A percentile compares a stretch with the other conserved stretches of the same genome.
These are phyloP conservation scores for Urochloa ruziziensis DNA, from an alignment of 176 grass and related monocot genomes.

Conservation along the genomic window DNA sequence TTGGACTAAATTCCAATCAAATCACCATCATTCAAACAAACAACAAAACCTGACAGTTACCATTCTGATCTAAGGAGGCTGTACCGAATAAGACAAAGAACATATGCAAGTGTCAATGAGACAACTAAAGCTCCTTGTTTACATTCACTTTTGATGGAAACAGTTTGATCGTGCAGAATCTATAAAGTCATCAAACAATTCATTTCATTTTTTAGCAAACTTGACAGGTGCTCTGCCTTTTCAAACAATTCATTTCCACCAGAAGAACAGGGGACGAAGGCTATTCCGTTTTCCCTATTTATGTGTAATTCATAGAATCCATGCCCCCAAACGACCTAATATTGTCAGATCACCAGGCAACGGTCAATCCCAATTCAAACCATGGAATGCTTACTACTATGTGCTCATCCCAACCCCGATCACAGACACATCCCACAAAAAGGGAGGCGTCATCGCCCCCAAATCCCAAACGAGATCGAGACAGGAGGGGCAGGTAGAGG, in stretches of 20 bases:
- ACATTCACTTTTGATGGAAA: background rate
- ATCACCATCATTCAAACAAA: background rate
- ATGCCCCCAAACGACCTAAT: background rate
- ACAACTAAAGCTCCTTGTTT: background rate
- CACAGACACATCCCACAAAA: background rate
- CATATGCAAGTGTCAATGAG: background rate
- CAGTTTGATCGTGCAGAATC: background rate
- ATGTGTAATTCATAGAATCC: background rate
- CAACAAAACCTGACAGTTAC: background rate
- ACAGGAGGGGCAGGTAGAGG: background rate
- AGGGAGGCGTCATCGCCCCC: background rate
- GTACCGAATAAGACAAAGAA: background rate
- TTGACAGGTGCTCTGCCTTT: too few species aligned
- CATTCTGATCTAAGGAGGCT: background rate
- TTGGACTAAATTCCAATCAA: background rate
- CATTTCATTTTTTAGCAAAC: too few species aligned
- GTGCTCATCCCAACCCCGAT: background rate
- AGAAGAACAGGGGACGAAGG: background rate
- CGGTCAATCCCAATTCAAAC: background rate
- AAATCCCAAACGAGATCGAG: constrained; percentile 20
- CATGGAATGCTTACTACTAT: background rate
- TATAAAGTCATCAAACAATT: background rate
- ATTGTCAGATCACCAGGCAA: background rate
- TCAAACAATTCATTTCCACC: background rate
- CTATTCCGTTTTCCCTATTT: background rate